Evolutionary conservation across 148 eudicot species (phyloP).

Genomic region (Vaccinium corymbosum): DNA sequence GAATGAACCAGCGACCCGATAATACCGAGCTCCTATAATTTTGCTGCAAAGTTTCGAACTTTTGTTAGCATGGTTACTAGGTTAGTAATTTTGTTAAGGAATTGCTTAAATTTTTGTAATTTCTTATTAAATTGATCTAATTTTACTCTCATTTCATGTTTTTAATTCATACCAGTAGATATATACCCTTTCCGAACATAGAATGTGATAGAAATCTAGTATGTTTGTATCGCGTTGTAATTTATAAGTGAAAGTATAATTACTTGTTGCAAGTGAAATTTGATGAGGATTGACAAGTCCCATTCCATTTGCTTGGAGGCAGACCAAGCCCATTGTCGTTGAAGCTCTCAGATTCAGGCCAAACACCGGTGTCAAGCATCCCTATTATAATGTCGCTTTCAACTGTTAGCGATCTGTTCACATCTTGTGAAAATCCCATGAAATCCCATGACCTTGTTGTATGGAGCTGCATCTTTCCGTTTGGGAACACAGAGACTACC

Average conservation of each 20-base stretch:
- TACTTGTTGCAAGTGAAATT: conserved; percentile 8
- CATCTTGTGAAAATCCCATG: neutral
- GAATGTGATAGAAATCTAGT: too few relatives aligned
- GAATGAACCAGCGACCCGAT: neutral
- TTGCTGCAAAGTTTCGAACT: neutral
- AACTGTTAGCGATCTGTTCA: neutral
- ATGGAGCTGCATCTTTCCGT: neutral
- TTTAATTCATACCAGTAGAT: too few relatives aligned
- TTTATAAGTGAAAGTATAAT: neutral
- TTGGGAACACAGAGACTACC: neutral
- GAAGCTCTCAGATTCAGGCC: neutral
- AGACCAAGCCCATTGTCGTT: neutral
- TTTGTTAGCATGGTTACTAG: too few relatives aligned
- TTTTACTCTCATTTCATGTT: too few relatives aligned
- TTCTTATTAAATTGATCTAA: too few relatives aligned
- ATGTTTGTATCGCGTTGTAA: too few relatives aligned
- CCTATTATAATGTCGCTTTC: neutral
- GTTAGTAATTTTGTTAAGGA: too few relatives aligned
- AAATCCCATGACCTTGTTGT: neutral
- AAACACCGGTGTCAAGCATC: neutral
- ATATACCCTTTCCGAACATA: too few relatives aligned
- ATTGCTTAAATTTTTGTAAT: too few relatives aligned
- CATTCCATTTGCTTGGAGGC: neutral
- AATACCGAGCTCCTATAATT: neutral
- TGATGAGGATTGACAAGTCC: neutral